Evolutionary conservation across 176 grass and related monocot genomes (phyloP), one percentile per base, ranked within the genome.

Genomic region (Ananas comosus): DNA sequence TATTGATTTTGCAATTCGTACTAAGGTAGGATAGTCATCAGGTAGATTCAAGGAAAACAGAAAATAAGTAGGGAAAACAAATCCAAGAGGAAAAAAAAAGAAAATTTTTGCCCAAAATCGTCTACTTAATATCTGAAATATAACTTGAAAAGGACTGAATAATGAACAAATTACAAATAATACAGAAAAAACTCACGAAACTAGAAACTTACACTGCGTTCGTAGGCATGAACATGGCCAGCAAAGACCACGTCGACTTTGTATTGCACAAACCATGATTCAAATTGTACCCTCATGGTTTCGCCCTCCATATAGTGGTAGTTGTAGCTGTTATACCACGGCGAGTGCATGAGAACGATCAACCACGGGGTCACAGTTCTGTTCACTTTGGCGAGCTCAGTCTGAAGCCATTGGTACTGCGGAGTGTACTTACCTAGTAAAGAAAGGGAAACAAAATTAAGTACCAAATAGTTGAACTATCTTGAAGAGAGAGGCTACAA

Each of bases 291-390:
- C 0, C 85, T 71, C 85, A 92, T 92, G 14, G 80, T 72, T 76
- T 92, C 89, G 0, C 85, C 85, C 47, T 88, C 90, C 85, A 92
- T 85, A 53, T 88, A 92, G 65, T 92, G 85, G 70, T 92, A 92
- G 50, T 9, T 74, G 79, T 88, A 83, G 88, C 85, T 88, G 79
- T 91, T 91, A 72, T 91, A 91, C 85, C 81, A 85, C 0, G 88
- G 85, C 16, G 85, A 80, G 65, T 91, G 88, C 81, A 85, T 18
- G 1, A 86, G 51, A 10, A 91, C 74, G 13, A 91, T 24, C 13
- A 91, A 77, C 88, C 88, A 91, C 0, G 88, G 88, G 16, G 88
- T 91, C 8, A 23, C 10, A 1, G 0, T 54, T 8, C 88, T 23
- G 69, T 91, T 74, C 14, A 91, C 88, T 11, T 52, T 19, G 1